Percentiles rank a stretch among this genome's conserved stretches.
These are phyloP conservation scores for Monosporozyma unispora DNA, from an alignment of 805 yeast species.

Conservation along the genomic window DNA sequence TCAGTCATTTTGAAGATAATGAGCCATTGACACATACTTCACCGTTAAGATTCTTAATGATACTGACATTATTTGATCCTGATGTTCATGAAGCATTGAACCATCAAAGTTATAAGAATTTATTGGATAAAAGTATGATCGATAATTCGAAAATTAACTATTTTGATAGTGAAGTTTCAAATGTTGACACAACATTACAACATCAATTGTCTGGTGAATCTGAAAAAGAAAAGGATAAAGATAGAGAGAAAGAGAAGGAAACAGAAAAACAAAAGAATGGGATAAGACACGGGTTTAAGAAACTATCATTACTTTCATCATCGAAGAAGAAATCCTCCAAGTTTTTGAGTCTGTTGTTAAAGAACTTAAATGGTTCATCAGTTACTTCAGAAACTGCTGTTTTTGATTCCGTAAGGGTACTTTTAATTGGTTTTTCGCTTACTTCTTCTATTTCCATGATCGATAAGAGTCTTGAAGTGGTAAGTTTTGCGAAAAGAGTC, in stretches of 20 bases:
- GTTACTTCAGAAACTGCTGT: slow-evolving; percentile 19
- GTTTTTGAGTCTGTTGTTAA: slow-evolving; percentile 18
- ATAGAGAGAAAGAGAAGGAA: background rate
- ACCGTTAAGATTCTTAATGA: slow-evolving; percentile 19
- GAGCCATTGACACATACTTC: slow-evolving; percentile 25
- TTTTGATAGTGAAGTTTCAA: background rate
- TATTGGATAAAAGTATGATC: slow-evolving; percentile 12
- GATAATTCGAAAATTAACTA: background rate
- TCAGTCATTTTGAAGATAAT: slow-evolving; percentile 17
- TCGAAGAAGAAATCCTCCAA: slow-evolving; percentile 15
- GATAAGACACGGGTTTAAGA: slow-evolving; percentile 21
- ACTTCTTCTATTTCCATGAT: slow-evolving; percentile 15
- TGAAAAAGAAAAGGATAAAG: background rate
- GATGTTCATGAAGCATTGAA: slow-evolving; percentile 21
- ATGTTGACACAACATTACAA: background rate
- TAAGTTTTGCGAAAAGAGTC: slow-evolving; percentile 16
- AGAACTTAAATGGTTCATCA: slow-evolving; percentile 21
- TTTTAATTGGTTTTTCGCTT: slow-evolving; percentile 15
- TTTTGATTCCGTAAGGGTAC: slow-evolving; percentile 19
- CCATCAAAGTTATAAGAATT: slow-evolving; percentile 15
- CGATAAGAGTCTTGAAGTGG: slow-evolving; percentile 11
- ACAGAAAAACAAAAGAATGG: slow-evolving; percentile 8
- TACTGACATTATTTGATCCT: slow-evolving; percentile 21
- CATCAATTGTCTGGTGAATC: background rate
- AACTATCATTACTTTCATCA: slow-evolving; percentile 14